Conservation (phyloP, 2,329 filamentous ascomycete species). For the Epicoccum sorghinum region DNA sequence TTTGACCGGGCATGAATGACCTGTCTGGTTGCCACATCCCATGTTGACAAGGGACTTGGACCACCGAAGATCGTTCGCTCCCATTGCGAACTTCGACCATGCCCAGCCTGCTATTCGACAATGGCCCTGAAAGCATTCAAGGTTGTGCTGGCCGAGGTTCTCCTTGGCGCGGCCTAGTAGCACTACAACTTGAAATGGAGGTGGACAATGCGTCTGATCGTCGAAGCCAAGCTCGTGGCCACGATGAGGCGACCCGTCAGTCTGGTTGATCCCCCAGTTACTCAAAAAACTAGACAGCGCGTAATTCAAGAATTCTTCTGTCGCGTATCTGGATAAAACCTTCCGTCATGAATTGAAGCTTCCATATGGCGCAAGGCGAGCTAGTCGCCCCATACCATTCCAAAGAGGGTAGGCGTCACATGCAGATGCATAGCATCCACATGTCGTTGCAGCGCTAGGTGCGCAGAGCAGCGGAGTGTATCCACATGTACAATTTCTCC, state of each 20-base stretch:
- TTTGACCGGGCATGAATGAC: neutral
- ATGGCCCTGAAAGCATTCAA: neutral
- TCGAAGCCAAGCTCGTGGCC: neutral
- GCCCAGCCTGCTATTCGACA: neutral
- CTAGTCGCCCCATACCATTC: neutral
- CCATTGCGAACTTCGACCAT: neutral
- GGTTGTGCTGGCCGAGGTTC: neutral
- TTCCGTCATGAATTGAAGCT: neutral
- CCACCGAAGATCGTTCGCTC: neutral
- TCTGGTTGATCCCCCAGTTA: neutral
- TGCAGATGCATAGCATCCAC: neutral
- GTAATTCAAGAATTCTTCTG: neutral
- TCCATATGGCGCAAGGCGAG: neutral
- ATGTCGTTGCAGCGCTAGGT: neutral
- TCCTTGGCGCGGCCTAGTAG: conserved; percentile 6
- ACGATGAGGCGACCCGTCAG: neutral
- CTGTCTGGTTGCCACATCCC: neutral
- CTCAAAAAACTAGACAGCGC: neutral
- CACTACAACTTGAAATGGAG: neutral
- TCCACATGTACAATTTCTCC: conserved; percentile 3
- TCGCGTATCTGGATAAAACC: neutral
- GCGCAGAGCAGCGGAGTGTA: neutral
- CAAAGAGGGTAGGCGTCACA: neutral
- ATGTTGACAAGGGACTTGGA: neutral
- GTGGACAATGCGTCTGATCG: conserved; percentile 4